Evolutionary conservation across 371 early-diverging fungal genomes (phyloP).

Genomic region (Haplosporangium sp.): DNA sequence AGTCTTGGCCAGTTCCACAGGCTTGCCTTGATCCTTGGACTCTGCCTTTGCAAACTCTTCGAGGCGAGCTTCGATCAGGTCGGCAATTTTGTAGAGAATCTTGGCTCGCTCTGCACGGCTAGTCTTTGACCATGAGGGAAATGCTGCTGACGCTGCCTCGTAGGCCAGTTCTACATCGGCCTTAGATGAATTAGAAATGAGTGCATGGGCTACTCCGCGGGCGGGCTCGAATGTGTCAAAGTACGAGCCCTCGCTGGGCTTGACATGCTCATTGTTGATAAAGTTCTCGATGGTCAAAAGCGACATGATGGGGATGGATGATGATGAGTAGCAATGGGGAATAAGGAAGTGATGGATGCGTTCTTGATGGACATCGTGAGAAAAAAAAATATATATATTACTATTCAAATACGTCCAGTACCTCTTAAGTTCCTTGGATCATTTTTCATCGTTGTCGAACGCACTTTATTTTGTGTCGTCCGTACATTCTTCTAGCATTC

Average conservation of each 20-base stretch:
- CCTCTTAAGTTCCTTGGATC: too few relatives aligned
- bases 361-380: too few relatives aligned
- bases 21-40: conserved; percentile 75
- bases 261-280: conserved; percentile 66
- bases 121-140: conserved; percentile 71
- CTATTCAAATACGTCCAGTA: too few relatives aligned
- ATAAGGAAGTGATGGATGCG: not conserved
- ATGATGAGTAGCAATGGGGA: not conserved
- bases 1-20: conserved; percentile 64
- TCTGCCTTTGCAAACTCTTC: conserved; percentile 65
- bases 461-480: too few relatives aligned
- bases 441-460: too few relatives aligned
- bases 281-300: conserved; percentile 61
- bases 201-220: conserved; percentile 61
- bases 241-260: conserved; percentile 61
- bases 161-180: conserved; percentile 75
- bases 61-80: conserved; percentile 64
- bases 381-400: too few relatives aligned
- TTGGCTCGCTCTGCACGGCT: conserved; percentile 59
- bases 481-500: too few relatives aligned
- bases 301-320: conserved; percentile 7
- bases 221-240: conserved; percentile 72
- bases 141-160: conserved; percentile 71
- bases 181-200: conserved; percentile 70
- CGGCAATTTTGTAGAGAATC: conserved; percentile 69